Base-by-base conservation (phyloP, 1,284 basidiomycete species). In the Cystobasidium sp. region DNA sequence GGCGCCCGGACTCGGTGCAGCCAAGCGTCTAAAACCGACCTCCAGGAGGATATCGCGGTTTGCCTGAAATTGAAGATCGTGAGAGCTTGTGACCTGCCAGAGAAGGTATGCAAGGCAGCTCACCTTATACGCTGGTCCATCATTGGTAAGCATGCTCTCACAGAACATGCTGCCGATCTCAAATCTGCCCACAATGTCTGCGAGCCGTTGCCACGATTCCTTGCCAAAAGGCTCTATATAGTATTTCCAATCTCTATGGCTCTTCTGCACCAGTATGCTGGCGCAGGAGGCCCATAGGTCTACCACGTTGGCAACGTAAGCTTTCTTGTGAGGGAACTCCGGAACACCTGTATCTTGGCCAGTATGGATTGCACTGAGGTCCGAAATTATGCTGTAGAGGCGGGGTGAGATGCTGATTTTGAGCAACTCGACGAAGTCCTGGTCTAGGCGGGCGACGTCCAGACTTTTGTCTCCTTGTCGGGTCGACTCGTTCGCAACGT, bases 251-350 rank as follows among this genome's bases (percentile, higher is more conserved):
- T 87, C 85, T 78, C 84, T 83, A 74, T 85, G 81, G 12, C 85
- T 84, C 75, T 89, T 88, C 69, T 88, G 86, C 9, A 91, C 87
- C 12, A 90, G 80, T 24, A 92, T 86, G 47, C 86, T 85, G 0
- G 87, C 88, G 78, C 90, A 93, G 8, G 89, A 88, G 3, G 90
- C 85, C 91, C 92, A 95, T 78, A 89, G 90, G 76, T 89, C 87
- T 22, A 93, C 86, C 83, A 92, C 88, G 49, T 84, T 80, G 76
- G 88, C 86, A 1, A 81, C 75, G 44, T 80, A 77, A 83, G 82
- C 71, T 81, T 82, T 56, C 74, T 79, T 78, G 64, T 77, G 68
- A 79, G 83, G 3, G 65, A 79, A 58, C 74, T 81, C 77, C 51
- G 79, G 74, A 56, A 78, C 80, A 16, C 79, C 78, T 47, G 77